Evolutionary conservation across 192 early-diverging fungal species (phyloP).

Genomic region (Linnemannia hyalina): DNA sequence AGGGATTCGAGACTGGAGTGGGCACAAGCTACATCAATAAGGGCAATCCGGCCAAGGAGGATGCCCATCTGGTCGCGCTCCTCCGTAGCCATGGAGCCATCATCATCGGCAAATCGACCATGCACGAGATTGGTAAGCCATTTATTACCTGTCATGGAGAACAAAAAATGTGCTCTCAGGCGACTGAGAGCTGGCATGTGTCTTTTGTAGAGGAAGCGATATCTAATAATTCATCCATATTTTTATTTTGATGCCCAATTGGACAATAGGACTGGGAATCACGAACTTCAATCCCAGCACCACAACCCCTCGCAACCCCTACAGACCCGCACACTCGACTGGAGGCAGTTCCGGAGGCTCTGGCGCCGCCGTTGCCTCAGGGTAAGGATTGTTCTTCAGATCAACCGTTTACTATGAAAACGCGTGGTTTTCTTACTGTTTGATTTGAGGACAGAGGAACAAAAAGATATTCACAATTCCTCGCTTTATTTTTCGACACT

Average conservation of each 20-base stretch:
- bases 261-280: slow-evolving; percentile 57
- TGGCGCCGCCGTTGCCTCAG: slow-evolving; percentile 71
- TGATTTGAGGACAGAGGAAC: no score
- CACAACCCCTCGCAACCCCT: slow-evolving; percentile 76
- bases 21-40: slow-evolving; percentile 75
- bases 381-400: slow-evolving; percentile 24
- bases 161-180: background rate
- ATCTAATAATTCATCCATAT: background rate
- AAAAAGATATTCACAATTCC: no score
- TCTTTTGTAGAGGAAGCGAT: background rate
- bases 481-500: background rate
- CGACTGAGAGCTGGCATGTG: background rate
- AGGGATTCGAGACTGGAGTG: slow-evolving; percentile 62
- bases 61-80: slow-evolving; percentile 64
- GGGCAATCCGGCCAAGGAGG: slow-evolving; percentile 57
- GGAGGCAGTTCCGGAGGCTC: slow-evolving; percentile 83
- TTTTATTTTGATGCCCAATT: background rate
- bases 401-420: no score
- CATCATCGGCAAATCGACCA: slow-evolving; percentile 76
- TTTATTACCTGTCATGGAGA: background rate
- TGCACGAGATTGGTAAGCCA: slow-evolving; percentile 82
- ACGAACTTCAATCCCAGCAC: slow-evolving; percentile 74
- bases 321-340: slow-evolving; percentile 64
- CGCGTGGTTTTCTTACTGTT: no score
- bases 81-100: slow-evolving; percentile 72